These are phyloP conservation scores for Podaxis carcinomalis DNA, from an alignment of 768 basidiomycete genomes.

Conservation along the genomic window DNA sequence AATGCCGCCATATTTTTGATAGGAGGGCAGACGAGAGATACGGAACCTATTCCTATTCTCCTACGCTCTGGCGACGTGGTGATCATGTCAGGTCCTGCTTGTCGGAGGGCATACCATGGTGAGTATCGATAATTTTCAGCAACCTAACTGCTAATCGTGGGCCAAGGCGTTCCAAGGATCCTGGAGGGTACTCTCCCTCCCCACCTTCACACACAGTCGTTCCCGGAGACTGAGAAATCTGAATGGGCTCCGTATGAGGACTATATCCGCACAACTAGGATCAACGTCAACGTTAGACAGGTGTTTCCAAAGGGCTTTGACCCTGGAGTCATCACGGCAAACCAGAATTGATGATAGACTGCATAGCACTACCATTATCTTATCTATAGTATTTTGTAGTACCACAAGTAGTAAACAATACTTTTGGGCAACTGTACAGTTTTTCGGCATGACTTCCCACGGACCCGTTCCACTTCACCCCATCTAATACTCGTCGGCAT, in stretches of 20 bases:
- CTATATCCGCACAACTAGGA: conserved; percentile 66
- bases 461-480: not conserved
- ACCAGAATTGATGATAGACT: not conserved
- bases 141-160: not conserved
- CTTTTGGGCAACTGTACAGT: conserved; percentile 7
- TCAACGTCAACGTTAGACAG: conserved; percentile 92
- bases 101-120: conserved; percentile 86
- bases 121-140: not conserved
- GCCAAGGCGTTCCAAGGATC: conserved; percentile 71
- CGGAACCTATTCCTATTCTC: conserved; percentile 73
- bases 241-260: conserved; percentile 61
- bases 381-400: not conserved
- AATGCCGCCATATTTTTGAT: conserved; percentile 88
- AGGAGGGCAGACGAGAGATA: conserved; percentile 76
- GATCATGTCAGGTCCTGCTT: conserved; percentile 87
- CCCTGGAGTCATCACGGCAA: conserved; percentile 15
- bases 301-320: conserved; percentile 74
- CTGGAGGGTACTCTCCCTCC: conserved; percentile 75
- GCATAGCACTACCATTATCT: not conserved
- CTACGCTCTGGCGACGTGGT: conserved; percentile 89
- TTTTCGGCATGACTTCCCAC: conserved; percentile 4
- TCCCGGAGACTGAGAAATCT: conserved; percentile 21
- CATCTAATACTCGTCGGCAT: not conserved
- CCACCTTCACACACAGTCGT: conserved; percentile 35
- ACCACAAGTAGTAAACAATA: not conserved